Evolutionary conservation across 768 basidiomycete genomes (phyloP).

Genomic region (Leccinum olivaceopallidum): DNA sequence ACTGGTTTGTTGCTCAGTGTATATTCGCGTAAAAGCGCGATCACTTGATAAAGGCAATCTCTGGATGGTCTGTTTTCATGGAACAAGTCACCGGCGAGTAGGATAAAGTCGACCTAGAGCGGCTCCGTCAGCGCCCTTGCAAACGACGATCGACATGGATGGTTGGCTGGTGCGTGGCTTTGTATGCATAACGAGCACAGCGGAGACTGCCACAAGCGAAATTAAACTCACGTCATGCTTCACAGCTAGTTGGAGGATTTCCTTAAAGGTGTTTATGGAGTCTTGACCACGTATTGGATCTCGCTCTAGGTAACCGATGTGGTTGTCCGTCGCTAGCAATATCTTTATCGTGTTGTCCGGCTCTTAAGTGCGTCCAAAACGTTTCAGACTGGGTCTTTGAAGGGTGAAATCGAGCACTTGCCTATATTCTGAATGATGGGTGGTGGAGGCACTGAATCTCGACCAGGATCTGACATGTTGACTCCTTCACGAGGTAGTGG

Average conservation of each 20-base stretch:
- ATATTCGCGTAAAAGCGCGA: conserved; percentile 88
- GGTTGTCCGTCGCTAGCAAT: conserved; percentile 92
- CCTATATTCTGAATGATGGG: conserved; percentile 41
- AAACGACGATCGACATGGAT: background rate
- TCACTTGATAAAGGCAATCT: conserved; percentile 85
- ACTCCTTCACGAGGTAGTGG: background rate
- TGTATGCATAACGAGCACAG: background rate
- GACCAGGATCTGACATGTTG: conserved; percentile 28
- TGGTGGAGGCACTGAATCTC: conserved; percentile 31
- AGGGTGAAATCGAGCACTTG: conserved; percentile 26
- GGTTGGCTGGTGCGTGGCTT: background rate
- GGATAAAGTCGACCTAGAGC: conserved; percentile 87
- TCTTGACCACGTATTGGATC: conserved; percentile 95
- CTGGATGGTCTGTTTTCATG: conserved; percentile 96
- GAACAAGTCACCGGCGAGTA: conserved; percentile 95
- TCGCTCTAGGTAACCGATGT: conserved; percentile 92
- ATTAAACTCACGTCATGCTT: conserved; percentile 74
- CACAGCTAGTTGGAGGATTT: conserved; percentile 88
- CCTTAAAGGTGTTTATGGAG: conserved; percentile 92
- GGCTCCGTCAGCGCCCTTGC: conserved; percentile 4
- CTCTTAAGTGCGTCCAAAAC: conserved; percentile 35
- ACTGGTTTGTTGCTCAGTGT: conserved; percentile 87
- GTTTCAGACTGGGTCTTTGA: conserved; percentile 1
- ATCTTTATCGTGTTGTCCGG: conserved; percentile 75
- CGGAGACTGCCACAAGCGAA: background rate